These are phyloP conservation scores for Fusarium falciforme DNA, from an alignment of 2,329 filamentous ascomycete species.

Conservation along the genomic window DNA sequence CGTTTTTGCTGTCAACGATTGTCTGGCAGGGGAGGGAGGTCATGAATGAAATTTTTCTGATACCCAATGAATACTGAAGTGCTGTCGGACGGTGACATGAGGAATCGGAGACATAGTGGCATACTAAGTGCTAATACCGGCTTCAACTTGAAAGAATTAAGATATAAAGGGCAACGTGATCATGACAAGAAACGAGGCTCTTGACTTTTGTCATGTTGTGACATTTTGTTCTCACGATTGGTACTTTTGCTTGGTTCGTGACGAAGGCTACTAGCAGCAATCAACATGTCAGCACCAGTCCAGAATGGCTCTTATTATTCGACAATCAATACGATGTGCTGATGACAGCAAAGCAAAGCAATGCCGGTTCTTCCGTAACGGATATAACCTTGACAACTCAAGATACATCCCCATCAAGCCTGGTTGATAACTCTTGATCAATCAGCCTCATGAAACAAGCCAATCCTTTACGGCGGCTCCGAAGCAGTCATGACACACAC, in stretches of 20 bases:
- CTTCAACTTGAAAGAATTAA: not conserved
- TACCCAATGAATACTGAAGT: constrained; percentile 38
- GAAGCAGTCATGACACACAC: not conserved
- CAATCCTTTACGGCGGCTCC: not conserved
- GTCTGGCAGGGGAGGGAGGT: constrained; percentile 35
- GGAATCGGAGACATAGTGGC: not conserved
- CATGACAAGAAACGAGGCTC: not conserved
- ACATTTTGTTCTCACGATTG: not conserved
- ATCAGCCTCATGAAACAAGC: not conserved
- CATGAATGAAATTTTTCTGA: constrained; percentile 41
- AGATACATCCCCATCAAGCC: not conserved
- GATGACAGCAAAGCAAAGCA: not conserved
- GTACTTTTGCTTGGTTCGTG: not conserved
- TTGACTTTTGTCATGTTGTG: not conserved
- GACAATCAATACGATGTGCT: not conserved
- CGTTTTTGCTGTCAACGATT: constrained; percentile 36
- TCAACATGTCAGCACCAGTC: constrained; percentile 1
- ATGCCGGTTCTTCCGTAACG: constrained; percentile 3
- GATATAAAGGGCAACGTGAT: not conserved
- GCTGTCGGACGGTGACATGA: constrained; percentile 33
- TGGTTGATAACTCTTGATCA: not conserved
- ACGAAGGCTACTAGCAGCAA: not conserved
- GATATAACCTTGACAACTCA: not conserved
- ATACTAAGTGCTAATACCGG: not conserved
- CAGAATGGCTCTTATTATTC: not conserved